A percentile compares a stretch with the other conserved stretches of the same genome.
phyloP scores from a whole-genome alignment of 2,329 filamentous ascomycete genomes.

The Aspergillus hortae region DNA sequence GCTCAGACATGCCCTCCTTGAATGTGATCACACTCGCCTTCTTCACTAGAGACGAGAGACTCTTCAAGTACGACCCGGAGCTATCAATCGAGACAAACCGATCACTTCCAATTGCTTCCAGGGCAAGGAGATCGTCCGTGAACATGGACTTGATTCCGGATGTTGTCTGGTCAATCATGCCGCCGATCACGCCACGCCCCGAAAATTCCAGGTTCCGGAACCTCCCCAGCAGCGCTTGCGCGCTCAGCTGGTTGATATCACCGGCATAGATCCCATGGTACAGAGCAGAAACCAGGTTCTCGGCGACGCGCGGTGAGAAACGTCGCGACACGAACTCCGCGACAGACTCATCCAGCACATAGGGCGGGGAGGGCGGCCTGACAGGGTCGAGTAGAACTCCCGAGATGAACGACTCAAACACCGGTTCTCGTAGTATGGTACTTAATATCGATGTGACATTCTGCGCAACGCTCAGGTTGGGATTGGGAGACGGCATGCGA shows the following conservation, averaged over 20 bases:
- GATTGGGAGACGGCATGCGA: slow-evolving; percentile 50
- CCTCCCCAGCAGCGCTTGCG: slow-evolving; percentile 58
- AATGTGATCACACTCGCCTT: slow-evolving; percentile 41
- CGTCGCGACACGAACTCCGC: slow-evolving; percentile 60
- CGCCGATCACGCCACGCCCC: slow-evolving; percentile 14
- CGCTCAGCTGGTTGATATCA: slow-evolving; percentile 76
- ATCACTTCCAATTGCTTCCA: slow-evolving; percentile 8
- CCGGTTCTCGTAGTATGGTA: slow-evolving; percentile 50
- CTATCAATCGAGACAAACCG: slow-evolving; percentile 6
- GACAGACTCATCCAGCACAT: slow-evolving; percentile 64
- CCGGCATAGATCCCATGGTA: slow-evolving; percentile 92
- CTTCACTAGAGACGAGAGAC: slow-evolving; percentile 14
- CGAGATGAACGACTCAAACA: slow-evolving; percentile 49
- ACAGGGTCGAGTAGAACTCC: slow-evolving; percentile 31
- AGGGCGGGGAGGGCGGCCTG: slow-evolving; percentile 23
- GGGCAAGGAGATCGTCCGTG: slow-evolving; percentile 28
- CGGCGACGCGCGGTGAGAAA: slow-evolving; percentile 53
- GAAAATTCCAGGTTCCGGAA: slow-evolving; percentile 47
- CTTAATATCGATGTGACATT: slow-evolving; percentile 29
- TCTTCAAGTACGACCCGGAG: slow-evolving; percentile 12
- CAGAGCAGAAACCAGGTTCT: slow-evolving; percentile 71
- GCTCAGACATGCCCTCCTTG: slow-evolving; percentile 58
- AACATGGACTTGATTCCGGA: slow-evolving; percentile 9
- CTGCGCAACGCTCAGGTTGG: slow-evolving; percentile 16
- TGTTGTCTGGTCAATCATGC: slow-evolving; percentile 11